Conservation (phyloP, 2,329 filamentous ascomycete genomes). For the Trichoderma semiorbis region DNA sequence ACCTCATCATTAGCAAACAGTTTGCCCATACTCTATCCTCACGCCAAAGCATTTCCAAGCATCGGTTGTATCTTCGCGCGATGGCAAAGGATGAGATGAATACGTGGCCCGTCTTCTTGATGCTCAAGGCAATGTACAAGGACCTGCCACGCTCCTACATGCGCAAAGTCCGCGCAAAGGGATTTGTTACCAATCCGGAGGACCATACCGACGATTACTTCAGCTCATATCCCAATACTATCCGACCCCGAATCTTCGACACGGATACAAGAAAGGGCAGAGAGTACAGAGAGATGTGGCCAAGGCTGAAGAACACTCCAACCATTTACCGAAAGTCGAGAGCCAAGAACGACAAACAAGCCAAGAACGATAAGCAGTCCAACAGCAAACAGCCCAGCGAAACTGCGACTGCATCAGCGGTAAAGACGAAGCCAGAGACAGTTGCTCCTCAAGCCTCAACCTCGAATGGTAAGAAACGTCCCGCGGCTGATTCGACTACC, state of each 20-base stretch:
- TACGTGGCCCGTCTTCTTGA: not conserved
- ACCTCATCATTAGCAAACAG: not conserved
- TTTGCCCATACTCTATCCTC: fast-evolving
- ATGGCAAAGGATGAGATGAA: not conserved
- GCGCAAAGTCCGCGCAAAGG: not conserved
- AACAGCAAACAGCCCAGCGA: not conserved
- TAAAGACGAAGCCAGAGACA: not conserved
- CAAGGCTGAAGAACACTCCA: not conserved
- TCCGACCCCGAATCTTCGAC: not conserved
- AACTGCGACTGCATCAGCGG: not conserved
- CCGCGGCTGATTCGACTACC: not conserved
- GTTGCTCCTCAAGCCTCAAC: not conserved
- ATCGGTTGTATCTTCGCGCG: fast-evolving
- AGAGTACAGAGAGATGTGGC: not conserved
- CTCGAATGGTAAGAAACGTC: not conserved
- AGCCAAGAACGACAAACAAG: not conserved
- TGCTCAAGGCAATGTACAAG: not conserved
- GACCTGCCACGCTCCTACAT: fast-evolving
- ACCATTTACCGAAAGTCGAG: not conserved
- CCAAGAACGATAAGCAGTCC: no score
- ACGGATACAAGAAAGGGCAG: not conserved
- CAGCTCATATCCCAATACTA: fast-evolving
- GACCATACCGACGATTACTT: not conserved
- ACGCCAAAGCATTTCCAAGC: not conserved
- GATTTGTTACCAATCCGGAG: not conserved